Percentiles rank a stretch among this genome's conserved stretches.
Conservation (phyloP, 179 eudicot species). For the Amaranthus tricolor region DNA sequence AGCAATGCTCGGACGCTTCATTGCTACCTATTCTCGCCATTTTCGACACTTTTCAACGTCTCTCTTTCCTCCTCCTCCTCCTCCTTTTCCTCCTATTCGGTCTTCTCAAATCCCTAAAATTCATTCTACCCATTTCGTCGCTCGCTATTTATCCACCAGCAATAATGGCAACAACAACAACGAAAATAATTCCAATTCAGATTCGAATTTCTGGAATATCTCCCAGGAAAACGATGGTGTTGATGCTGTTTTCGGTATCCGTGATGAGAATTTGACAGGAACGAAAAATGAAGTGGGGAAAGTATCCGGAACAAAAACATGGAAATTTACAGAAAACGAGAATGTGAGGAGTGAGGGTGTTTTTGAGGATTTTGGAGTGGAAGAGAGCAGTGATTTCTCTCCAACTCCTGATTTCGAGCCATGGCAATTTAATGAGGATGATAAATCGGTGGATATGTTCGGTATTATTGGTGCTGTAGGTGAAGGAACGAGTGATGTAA, state of each 20-base stretch:
- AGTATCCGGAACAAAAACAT: background rate
- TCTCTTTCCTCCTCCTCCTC: constrained; percentile 14
- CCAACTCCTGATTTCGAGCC: constrained; percentile 31
- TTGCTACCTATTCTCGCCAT: constrained; percentile 34
- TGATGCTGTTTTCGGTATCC: constrained; percentile 22
- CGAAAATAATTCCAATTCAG: constrained; percentile 7
- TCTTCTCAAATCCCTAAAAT: constrained; percentile 10
- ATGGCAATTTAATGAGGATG: constrained; percentile 49
- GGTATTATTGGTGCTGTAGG: constrained; percentile 25
- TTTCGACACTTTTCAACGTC: constrained; percentile 18
- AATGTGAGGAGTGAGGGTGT: constrained; percentile 25
- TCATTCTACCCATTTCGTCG: background rate
- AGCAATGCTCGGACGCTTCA: constrained; percentile 31
- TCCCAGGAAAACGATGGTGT: constrained; percentile 22
- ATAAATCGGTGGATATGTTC: constrained; percentile 43
- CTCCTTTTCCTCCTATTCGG: background rate
- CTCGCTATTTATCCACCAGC: constrained; percentile 15
- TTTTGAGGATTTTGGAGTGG: constrained; percentile 25
- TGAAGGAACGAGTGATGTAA: constrained; percentile 16
- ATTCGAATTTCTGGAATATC: constrained; percentile 33
- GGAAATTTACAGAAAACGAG: constrained; percentile 5
- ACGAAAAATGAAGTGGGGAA: background rate
- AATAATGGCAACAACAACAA: constrained; percentile 8
- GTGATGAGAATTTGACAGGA: constrained; percentile 18
- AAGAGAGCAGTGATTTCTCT: constrained; percentile 12